Percentiles rank a stretch among this genome's conserved stretches.
Evolutionary conservation across 78 protist species (phyloP).

Genomic region (Polysphondylium violaceum): DNA sequence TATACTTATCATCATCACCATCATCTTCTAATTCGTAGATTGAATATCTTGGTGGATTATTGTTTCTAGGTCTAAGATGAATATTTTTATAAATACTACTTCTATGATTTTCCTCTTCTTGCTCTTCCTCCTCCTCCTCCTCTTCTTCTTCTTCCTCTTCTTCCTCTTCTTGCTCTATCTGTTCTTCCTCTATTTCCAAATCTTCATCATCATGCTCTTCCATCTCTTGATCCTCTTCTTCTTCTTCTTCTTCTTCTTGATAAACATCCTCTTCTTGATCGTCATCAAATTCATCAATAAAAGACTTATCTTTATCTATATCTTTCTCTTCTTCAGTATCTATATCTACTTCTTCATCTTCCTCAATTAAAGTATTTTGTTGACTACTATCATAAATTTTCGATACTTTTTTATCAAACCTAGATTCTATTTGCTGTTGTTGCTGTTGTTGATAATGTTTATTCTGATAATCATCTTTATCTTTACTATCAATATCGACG

Average conservation of each 20-base stretch:
- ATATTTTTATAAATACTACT: neutral
- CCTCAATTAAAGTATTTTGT: neutral
- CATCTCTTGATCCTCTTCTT: constrained; percentile 18
- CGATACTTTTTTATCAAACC: constrained; percentile 29
- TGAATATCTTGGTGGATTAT: neutral
- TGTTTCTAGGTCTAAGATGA: constrained; percentile 41
- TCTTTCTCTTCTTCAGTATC: constrained; percentile 36
- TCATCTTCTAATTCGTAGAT: neutral
- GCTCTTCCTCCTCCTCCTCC: constrained; percentile 10
- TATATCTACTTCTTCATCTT: neutral
- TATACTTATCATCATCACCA: neutral
- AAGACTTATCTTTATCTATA: neutral
- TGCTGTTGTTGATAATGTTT: constrained; percentile 17
- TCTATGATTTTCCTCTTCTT: constrained; percentile 4
- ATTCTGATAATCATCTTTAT: neutral
- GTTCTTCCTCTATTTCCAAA: constrained; percentile 7
- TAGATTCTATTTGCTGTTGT: constrained; percentile 48
- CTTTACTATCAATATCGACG: neutral
- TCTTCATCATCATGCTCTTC: constrained; percentile 24
- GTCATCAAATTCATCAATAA: neutral
- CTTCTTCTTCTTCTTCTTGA: neutral
- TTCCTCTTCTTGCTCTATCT: neutral
- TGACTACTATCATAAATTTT: neutral
- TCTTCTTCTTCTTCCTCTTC: constrained; percentile 29
- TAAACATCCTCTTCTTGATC: constrained; percentile 3